These are phyloP conservation scores for Melocanna baccifera DNA, from an alignment of 176 grass and related monocot genomes.

Conservation along the genomic window DNA sequence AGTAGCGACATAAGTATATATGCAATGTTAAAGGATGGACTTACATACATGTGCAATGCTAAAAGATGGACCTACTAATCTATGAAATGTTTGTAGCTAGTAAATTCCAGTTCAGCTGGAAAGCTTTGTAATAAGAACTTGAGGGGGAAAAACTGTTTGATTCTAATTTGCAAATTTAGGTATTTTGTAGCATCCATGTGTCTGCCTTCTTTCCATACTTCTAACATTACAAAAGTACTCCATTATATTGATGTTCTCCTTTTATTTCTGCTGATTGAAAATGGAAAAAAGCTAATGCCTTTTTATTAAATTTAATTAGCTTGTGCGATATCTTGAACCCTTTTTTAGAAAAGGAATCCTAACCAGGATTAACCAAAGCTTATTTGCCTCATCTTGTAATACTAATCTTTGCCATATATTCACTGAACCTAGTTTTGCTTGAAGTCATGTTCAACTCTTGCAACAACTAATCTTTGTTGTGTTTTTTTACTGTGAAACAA, in stretches of 20 bases:
- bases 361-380: neutral
- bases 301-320: conserved; percentile 15
- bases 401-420: conserved; percentile 1
- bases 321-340: neutral
- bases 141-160: neutral
- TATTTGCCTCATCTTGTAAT: conserved; percentile 13
- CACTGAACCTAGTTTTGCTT: neutral
- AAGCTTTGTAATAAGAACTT: neutral
- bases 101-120: neutral
- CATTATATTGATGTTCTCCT: neutral
- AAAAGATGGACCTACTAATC: neutral
- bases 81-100: neutral
- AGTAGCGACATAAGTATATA: neutral
- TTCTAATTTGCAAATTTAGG: conserved; percentile 15
- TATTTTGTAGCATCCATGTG: neutral
- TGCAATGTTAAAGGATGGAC: neutral
- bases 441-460: neutral
- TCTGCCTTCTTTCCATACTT: neutral
- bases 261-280: neutral
- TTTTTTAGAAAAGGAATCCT: conserved; percentile 13
- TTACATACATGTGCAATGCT: neutral
- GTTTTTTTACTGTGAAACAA: conserved; percentile 35
- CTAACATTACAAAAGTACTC: neutral
- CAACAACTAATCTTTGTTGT: neutral
- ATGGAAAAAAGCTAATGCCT: neutral